Evolutionary conservation across 2,329 filamentous ascomycete species (phyloP).

Genomic region (Penicillium hordei): DNA sequence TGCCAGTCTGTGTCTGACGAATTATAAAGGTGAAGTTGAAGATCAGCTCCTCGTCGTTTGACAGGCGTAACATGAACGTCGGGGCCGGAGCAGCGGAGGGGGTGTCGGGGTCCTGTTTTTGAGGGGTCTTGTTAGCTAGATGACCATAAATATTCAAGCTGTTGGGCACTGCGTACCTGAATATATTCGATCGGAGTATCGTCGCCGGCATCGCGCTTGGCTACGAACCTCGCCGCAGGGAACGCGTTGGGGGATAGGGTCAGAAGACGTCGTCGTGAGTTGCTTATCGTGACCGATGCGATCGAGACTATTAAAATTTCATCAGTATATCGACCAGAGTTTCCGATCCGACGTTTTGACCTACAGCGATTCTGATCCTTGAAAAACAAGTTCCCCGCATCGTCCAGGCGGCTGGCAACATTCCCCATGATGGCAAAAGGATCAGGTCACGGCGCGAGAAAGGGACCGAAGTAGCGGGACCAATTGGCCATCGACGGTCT

Average conservation of each 20-base stretch:
- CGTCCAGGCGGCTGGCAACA: slow-evolving; percentile 84
- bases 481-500: slow-evolving; percentile 36
- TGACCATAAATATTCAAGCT: slow-evolving; percentile 5
- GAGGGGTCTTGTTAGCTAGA: slow-evolving; percentile 6
- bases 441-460: slow-evolving; percentile 31
- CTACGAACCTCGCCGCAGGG: slow-evolving; percentile 75
- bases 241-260: slow-evolving; percentile 82
- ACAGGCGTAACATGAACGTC: slow-evolving; percentile 79
- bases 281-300: slow-evolving; percentile 77
- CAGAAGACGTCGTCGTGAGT: slow-evolving; percentile 73
- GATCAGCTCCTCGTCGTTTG: slow-evolving; percentile 85
- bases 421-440: slow-evolving; percentile 71
- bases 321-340: slow-evolving; percentile 13
- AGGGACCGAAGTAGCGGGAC: slow-evolving; percentile 29
- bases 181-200: slow-evolving; percentile 81
- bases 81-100: slow-evolving; percentile 51
- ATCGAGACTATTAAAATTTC: slow-evolving; percentile 68
- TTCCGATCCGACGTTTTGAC: slow-evolving; percentile 17
- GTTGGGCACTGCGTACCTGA: slow-evolving; percentile 61
- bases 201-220: slow-evolving; percentile 71
- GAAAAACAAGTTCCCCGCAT: slow-evolving; percentile 73
- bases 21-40: slow-evolving; percentile 93
- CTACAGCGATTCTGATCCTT: slow-evolving; percentile 90
- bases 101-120: slow-evolving; percentile 71
- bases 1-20: slow-evolving; percentile 52